A percentile compares a stretch with the other conserved stretches of the same genome.
These are phyloP conservation scores for Phaeoacremonium minimum DNA, from an alignment of 2,329 filamentous ascomycete species.

Conservation along the genomic window DNA sequence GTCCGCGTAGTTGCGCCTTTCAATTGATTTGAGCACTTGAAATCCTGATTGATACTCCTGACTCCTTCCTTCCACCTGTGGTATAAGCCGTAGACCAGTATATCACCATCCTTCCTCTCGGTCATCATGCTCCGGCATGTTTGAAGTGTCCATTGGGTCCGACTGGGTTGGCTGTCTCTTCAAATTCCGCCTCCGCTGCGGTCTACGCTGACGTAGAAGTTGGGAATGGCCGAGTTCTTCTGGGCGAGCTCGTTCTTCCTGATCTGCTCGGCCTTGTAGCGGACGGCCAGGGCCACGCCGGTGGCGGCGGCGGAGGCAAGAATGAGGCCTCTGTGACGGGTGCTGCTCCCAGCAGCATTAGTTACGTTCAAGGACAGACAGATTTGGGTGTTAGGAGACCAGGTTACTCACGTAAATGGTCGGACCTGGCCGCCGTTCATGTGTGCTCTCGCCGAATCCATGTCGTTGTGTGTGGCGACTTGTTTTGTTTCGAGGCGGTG, in stretches of 20 bases:
- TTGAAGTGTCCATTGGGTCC: too few species aligned
- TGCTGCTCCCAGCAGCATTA: conserved; percentile 9
- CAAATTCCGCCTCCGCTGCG: conserved; percentile 43
- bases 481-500: too few species aligned
- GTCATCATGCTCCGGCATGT: too few species aligned
- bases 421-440: conserved; percentile 8
- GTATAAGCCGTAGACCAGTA: too few species aligned
- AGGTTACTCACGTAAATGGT: conserved; percentile 9
- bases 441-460: conserved; percentile 9
- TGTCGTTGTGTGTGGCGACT: too few species aligned
- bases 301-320: conserved; percentile 25
- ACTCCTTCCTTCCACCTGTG: too few species aligned
- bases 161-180: too few species aligned
- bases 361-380: conserved; percentile 12
- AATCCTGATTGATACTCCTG: too few species aligned
- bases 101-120: too few species aligned
- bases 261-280: conserved; percentile 29
- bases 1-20: too few species aligned
- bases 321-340: conserved; percentile 32
- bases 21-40: too few species aligned
- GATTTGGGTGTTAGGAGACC: too few species aligned
- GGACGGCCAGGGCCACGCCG: conserved; percentile 19
- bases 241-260: conserved; percentile 38
- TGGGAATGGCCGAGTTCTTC: conserved; percentile 26
- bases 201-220: conserved; percentile 46